phyloP scores from a whole-genome alignment of 148 eudicot species.

The Tetragonia tetragonoides region DNA sequence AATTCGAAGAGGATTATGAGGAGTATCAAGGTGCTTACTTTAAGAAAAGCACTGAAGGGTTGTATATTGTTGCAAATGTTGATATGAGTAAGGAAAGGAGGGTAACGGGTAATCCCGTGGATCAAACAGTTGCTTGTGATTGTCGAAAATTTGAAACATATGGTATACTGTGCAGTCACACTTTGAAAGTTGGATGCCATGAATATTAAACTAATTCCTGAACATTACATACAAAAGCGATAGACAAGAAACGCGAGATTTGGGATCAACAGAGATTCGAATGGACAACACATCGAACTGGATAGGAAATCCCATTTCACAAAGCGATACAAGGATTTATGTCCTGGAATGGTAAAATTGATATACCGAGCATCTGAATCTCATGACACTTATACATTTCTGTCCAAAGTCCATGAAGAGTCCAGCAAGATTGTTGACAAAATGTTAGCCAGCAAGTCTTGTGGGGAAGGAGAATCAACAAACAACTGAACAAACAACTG shows the following conservation, averaged over 20 bases:
- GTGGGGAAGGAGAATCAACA: background rate
- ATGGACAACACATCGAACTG: background rate
- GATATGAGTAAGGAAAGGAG: constrained; percentile 17
- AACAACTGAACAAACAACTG: background rate
- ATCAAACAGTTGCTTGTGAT: constrained; percentile 24
- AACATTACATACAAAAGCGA: constrained; percentile 28
- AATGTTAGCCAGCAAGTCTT: background rate
- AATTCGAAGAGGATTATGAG: constrained; percentile 34
- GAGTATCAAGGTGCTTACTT: constrained; percentile 22
- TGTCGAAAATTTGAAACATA: constrained; percentile 32
- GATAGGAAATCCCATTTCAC: constrained; percentile 3
- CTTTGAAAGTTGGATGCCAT: constrained; percentile 38
- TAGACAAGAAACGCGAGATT: constrained; percentile 32
- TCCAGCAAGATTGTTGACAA: constrained; percentile 2
- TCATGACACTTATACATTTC: constrained; percentile 4
- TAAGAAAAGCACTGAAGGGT: constrained; percentile 11
- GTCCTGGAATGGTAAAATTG: background rate
- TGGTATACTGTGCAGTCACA: constrained; percentile 35
- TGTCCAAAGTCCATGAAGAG: constrained; percentile 4
- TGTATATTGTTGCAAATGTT: constrained; percentile 22
- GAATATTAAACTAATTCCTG: constrained; percentile 32
- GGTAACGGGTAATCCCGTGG: constrained; percentile 12
- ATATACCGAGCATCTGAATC: background rate
- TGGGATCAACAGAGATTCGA: background rate
- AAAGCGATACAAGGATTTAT: constrained; percentile 3